Base-by-base conservation (phyloP, 2,329 filamentous ascomycete species). In the Ceratocystis cacaofunesta region DNA sequence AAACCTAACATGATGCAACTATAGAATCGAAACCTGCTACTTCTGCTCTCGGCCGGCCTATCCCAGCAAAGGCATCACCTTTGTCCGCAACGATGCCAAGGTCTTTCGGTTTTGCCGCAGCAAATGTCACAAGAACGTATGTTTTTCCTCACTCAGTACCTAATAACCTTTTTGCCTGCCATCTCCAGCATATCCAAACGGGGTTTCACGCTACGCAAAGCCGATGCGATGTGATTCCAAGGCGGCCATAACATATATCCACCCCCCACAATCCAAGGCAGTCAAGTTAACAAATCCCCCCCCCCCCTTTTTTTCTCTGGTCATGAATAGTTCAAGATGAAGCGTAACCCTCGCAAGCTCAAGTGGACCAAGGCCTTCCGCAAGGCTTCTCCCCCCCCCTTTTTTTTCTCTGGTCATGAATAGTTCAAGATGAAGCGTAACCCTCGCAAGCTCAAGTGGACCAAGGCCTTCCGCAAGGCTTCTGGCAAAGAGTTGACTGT, bases 361-460 rank as follows among this genome's bases (percentile, higher is more conserved):
- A 94, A 91, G 77, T 96, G 92, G 94, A 96, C 92, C 69, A 96
- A 96, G 81, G 86, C 90, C 63, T 92, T 92, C 82, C 88, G 91
- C 73, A 87, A 87, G 74, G 75, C 74, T 19, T 87, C 88, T 66
- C n/a, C 10, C 17, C n/a, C 6, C 22, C 46, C 4, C 1, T 10
- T 22, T 50, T 22, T 48, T 19, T 19, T n/a, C 22, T 36, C 19
- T 63, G 10, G 50, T 4, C 30, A 57, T 41, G 12, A 19, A 67
- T 70, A 85, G 81, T 95, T 95, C 84, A 94, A 95, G 79, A 95
- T 95, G 90, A 96, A 96, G 88, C 87, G 94, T 70, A 96, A 97
- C 78, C 92, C 92, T 44, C 86, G 92, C 75, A 96, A 96, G 77
- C 84, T 97, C 71, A 94, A 91, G 77, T 96, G 92, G 94, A 96